Evolutionary conservation across 1,284 basidiomycete species (phyloP), one percentile per base, ranked within the genome.

Genomic region (Heterobasidion annosum): DNA sequence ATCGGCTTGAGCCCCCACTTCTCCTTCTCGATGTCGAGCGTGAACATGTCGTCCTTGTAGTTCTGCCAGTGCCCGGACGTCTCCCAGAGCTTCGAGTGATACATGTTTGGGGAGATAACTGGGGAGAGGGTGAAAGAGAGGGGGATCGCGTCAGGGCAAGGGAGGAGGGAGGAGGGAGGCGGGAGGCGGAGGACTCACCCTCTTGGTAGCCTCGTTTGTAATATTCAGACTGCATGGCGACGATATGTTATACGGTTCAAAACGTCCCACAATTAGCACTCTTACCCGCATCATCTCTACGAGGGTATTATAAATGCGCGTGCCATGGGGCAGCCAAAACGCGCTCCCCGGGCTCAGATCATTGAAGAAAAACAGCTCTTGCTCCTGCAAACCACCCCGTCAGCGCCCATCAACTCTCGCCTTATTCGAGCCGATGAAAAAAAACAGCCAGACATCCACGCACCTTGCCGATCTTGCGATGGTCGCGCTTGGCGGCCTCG

Each of bases 81-180:
- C 73, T 98, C 87, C 97, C 97, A 99, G 16, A 99, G 81, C 70
- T 98, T 98, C 57, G 83, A 81, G 78, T 97, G 85, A 81, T 83
- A 98, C 85, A 99, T 97, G 74, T 98, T 99, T 12, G 97, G 97
- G 10, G 96, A 92, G 64, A 98, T 97, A 62, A 99, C 94, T 89
- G 57, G n/a, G 45, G 12, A 35, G 34, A 40, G 12, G 25, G 25
- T 18, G 18, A 18, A 18, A 18, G 18, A 18, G 18, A 18, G 25
- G 25, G 25, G 25, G 25, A 4, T 3, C 25, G 3, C 25, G 25
- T 25, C 25, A 25, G 25, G n/a, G n/a, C n/a, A n/a, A n/a, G n/a
- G n/a, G n/a, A n/a, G n/a, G n/a, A n/a, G n/a, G 25, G 25, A 25
- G 25, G 25, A 15, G 12, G 50, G 7, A 19, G 32, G 34, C 9